Evolutionary conservation across 192 early-diverging fungal genomes (phyloP), one percentile per base, ranked within the genome.

Genomic region (Backusella tuberculispora): DNA sequence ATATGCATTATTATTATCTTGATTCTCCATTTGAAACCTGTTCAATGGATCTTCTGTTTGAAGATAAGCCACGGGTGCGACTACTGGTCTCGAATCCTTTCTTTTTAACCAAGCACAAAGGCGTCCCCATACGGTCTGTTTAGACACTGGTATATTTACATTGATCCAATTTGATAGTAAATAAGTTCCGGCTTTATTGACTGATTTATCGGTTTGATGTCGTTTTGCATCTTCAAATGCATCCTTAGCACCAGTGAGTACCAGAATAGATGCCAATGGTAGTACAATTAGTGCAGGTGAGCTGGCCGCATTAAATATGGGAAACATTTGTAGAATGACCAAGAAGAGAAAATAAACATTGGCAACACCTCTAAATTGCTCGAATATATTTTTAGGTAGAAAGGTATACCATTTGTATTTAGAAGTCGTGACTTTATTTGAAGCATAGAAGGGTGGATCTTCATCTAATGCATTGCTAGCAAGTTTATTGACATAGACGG

Each of bases 291-390:
- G 84, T 41, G 88, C 78, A 2, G 96, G 95, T 0, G 91, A 87
- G 50, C 94, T 91, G 5, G 83, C 80, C n/a, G 74, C 69, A 47
- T 85, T 84, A n/a, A 88, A 73, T 19, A 79, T 74, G 3, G 85
- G 85, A 24, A 80, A 78, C 19, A 91, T 86, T 81, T 97, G 96
- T 60, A 98, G 86, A 26, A 96, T 89, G 5, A 96, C 93, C 42
- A 97, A 81, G 64, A 92, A 91, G 13, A 96, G 76, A 79, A 99
- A 99, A 81, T 96, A 99, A 26, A 97, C 88, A 84, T 99, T 99
- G 65, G 97, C 97, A 12, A 96, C 85, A 26, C 90, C 87, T 12
- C 94, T 90, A 80, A 99, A 99, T 85, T 99, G 95, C 88, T 98
- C 96, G 77, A 93, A 92, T 72, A 99, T 79, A 76, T 97, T 97